Conservation (phyloP, 352 stramenopile species). For the Phytopythium helicoides region DNA sequence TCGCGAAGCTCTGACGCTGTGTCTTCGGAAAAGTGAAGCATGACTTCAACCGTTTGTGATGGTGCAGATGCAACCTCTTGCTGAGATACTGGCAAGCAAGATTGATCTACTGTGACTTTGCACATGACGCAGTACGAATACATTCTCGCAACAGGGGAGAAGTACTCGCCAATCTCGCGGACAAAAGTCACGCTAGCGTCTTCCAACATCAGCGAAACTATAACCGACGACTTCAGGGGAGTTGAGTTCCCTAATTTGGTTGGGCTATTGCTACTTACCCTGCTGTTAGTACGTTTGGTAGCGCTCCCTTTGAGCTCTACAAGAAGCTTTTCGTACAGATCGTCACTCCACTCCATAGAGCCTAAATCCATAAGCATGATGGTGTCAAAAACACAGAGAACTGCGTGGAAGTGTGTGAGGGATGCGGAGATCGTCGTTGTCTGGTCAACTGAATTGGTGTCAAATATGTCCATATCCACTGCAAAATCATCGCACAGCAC, state of each 20-base stretch:
- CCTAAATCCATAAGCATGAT: slow-evolving; percentile 26
- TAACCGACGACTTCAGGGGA: slow-evolving; percentile 14
- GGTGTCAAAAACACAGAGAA: slow-evolving; percentile 61
- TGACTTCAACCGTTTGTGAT: slow-evolving; percentile 23
- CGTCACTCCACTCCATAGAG: slow-evolving; percentile 9
- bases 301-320: slow-evolving; percentile 4
- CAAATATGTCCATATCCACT: slow-evolving; percentile 61
- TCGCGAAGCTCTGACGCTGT: slow-evolving; percentile 37
- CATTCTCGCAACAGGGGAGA: slow-evolving; percentile 57
- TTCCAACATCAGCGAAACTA: slow-evolving; percentile 58
- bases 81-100: neutral
- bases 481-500: slow-evolving; percentile 75
- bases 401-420: slow-evolving; percentile 67
- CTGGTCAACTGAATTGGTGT: slow-evolving; percentile 38
- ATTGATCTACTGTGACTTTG: slow-evolving; percentile 40
- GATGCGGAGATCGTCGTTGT: slow-evolving; percentile 50
- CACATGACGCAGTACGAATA: slow-evolving; percentile 72
- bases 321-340: slow-evolving; percentile 6
- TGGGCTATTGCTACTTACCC: neutral
- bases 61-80: neutral
- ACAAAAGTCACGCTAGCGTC: slow-evolving; percentile 72
- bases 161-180: slow-evolving; percentile 70
- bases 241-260: slow-evolving; percentile 17
- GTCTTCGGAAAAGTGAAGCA: slow-evolving; percentile 63
- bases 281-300: slow-evolving; percentile 5